These are phyloP conservation scores for Syzygium malaccense DNA, from an alignment of 441 rosid species.

Conservation along the genomic window DNA sequence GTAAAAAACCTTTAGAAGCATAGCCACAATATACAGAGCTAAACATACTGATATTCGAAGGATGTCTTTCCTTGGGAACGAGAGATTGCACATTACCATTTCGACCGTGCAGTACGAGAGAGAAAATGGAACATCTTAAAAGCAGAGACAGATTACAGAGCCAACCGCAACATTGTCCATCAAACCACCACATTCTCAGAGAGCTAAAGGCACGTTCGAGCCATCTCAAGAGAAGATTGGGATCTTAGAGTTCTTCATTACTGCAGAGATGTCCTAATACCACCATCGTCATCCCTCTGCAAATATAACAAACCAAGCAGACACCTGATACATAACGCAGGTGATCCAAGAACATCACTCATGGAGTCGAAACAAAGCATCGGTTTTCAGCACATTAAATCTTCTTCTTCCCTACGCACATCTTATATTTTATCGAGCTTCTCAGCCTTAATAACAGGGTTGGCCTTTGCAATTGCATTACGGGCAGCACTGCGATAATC, in stretches of 20 bases:
- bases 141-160: conserved; percentile 15
- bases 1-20: neutral
- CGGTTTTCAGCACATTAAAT: neutral
- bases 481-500: conserved; percentile 58
- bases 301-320: conserved; percentile 28
- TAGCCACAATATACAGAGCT: neutral
- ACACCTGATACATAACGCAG: conserved; percentile 11
- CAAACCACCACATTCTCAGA: conserved; percentile 31
- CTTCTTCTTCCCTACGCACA: neutral
- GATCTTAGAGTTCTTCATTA: conserved; percentile 17
- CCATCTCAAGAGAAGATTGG: conserved; percentile 13
- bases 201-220: conserved; percentile 23
- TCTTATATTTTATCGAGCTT: conserved; percentile 62
- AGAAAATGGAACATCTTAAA: neutral
- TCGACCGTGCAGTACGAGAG: neutral
- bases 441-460: conserved; percentile 60
- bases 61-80: neutral
- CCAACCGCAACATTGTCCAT: conserved; percentile 27
- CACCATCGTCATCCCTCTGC: conserved; percentile 9
- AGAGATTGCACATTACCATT: neutral
- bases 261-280: conserved; percentile 21
- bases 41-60: neutral
- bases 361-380: neutral
- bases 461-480: conserved; percentile 64
- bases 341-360: neutral